A percentile compares a stretch with the other conserved stretches of the same genome.
Evolutionary conservation across 2,329 filamentous ascomycete species (phyloP).

Genomic region (Sporothrix brunneoviolacea): DNA sequence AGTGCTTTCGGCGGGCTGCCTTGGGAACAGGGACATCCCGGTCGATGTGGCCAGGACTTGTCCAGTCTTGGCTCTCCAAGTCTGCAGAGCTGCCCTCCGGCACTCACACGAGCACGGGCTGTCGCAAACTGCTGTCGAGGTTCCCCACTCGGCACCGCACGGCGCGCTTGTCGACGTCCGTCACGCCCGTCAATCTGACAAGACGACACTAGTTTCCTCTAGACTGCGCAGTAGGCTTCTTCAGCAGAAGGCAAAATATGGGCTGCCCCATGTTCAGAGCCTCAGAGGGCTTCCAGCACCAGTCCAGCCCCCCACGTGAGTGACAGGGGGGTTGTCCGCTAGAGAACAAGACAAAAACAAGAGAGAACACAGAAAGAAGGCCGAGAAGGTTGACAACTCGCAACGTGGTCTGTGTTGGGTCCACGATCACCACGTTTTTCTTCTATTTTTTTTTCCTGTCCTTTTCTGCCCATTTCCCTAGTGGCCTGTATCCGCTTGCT

Average conservation of each 20-base stretch:
- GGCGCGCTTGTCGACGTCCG: no score
- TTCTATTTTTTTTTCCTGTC: background rate
- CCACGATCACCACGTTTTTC: background rate
- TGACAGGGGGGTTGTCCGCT: background rate
- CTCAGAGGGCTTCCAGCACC: background rate
- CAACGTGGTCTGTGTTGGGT: background rate
- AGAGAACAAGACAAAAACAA: background rate
- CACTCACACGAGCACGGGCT: no score
- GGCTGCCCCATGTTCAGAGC: no score
- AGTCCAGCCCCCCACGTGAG: constrained; percentile 3
- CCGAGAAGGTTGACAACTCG: no score
- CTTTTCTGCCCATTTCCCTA: background rate
- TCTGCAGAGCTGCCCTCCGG: no score
- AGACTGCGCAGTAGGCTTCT: no score
- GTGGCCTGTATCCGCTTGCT: background rate
- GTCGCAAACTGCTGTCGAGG: no score
- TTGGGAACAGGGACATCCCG: background rate
- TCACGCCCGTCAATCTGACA: no score
- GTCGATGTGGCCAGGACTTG: background rate
- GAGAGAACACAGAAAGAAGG: background rate
- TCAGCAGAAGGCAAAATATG: no score
- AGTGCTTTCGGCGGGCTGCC: background rate
- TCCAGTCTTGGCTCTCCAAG: no score
- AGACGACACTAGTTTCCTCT: no score
- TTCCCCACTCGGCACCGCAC: no score